phyloP scores from a whole-genome alignment of 1,284 basidiomycete species.

The Thecaphora thlaspeos region DNA sequence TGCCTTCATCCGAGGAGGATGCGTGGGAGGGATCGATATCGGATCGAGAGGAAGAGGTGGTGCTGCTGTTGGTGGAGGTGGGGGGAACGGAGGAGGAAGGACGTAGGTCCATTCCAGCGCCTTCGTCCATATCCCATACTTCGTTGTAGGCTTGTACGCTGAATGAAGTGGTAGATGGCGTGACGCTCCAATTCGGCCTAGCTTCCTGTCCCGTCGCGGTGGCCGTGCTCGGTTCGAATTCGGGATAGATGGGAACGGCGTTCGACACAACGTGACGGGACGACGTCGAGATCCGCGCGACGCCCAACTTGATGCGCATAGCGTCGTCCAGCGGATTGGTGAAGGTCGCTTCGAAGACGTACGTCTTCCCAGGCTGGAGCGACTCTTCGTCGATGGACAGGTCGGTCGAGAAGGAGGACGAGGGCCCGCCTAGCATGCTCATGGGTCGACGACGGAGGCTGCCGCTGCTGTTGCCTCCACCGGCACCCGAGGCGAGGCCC shows the following conservation, averaged over 20 bases:
- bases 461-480: neutral
- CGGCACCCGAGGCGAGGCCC: neutral
- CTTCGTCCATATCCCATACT: conserved; percentile 47
- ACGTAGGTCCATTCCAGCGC: conserved; percentile 25
- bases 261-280: no score
- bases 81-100: no score
- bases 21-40: no score
- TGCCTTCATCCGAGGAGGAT: neutral
- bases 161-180: conserved; percentile 20
- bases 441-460: conserved; percentile 14
- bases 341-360: conserved; percentile 37
- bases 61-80: no score
- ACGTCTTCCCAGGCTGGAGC: conserved; percentile 29
- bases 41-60: no score
- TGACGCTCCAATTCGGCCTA: conserved; percentile 1
- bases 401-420: conserved; percentile 3
- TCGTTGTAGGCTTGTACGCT: conserved; percentile 42
- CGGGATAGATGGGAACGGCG: no score
- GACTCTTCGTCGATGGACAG: conserved; percentile 20
- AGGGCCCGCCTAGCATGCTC: conserved; percentile 1
- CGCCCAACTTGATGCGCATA: conserved; percentile 32
- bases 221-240: no score
- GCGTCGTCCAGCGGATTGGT: conserved; percentile 50
- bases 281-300: conserved; percentile 11
- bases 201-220: neutral